Base-by-base conservation (phyloP, 2,329 filamentous ascomycete genomes). In the Myriosclerotinia scirpicola region DNA sequence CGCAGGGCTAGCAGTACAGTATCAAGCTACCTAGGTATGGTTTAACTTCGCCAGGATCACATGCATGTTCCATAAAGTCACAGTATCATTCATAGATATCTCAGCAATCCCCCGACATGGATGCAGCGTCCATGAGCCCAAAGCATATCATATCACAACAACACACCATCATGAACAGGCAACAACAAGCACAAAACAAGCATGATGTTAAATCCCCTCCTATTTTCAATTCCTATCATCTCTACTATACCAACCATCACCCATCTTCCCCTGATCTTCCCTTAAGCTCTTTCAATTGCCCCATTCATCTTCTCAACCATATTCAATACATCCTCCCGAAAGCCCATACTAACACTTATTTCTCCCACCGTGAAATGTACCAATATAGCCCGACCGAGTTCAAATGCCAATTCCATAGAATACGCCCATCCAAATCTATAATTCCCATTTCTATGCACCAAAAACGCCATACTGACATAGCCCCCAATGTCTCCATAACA, bases 341-440 rank as follows among this genome's bases (percentile, higher is more conserved):
- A 56, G 8, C 15, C 22, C 9, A 30, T 42, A 42, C 54, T 42
- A 26, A 42, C 7, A 17, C 38, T 42, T 40, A 42, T 15, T 20
- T 22, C 54, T 15, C n/a, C 22, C 15, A 6, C 5, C 20, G 36
- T 8, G 3, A 56, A 20, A 56, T 42, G 15, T 42, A 30, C 15
- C 54, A 40, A 56, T 20, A 56, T 30, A 30, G 22, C 20, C 5
- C 22, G 11, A 42, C n/a, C 15, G 2, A 40, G 38, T 40, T 40
- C 9, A 40, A 40, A 40, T 40, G 4, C 38, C 38, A 58, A 65
- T 59, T 22, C 54, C 20, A 59, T 59, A 14, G 9, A 15, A 65
- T 40, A 52, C 17, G 14, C 62, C 62, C 62, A 50, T 58, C 53
- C 53, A 52, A 50, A 38, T 65, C 63, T 65, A 65, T 59, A 20